Evolutionary conservation across 768 basidiomycete species (phyloP).

Genomic region (Rhodotorula kratochvilovae): DNA sequence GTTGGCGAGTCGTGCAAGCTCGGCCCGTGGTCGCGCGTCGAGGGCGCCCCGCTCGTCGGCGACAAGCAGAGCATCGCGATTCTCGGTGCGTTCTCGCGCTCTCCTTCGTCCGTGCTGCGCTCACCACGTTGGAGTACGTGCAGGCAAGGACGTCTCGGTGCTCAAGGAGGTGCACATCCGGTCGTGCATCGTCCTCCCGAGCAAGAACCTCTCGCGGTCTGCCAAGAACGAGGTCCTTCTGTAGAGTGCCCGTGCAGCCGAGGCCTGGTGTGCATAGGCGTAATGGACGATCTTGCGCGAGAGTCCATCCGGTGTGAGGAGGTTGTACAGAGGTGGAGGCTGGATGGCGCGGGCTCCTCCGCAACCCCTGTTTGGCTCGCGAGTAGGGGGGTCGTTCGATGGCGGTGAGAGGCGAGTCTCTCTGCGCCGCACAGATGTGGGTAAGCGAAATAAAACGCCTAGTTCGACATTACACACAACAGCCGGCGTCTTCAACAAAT

Average conservation of each 20-base stretch:
- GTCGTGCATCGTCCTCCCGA: conserved; percentile 52
- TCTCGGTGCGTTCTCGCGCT: conserved; percentile 46
- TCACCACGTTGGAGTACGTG: not conserved
- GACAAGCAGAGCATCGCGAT: conserved; percentile 51
- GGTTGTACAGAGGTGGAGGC: no score
- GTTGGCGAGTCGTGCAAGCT: conserved; percentile 50
- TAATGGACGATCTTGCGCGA: not conserved
- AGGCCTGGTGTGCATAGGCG: not conserved
- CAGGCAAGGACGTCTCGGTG: conserved; percentile 51
- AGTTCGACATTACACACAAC: no score
- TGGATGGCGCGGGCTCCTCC: no score
- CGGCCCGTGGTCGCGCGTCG: conserved; percentile 51
- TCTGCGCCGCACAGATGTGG: no score
- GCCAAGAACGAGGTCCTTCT: conserved; percentile 51
- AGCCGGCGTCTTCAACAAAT: no score
- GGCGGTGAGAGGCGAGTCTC: no score
- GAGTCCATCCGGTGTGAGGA: no score
- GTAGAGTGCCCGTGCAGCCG: conserved; percentile 37
- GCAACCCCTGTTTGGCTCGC: no score
- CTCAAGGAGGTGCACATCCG: conserved; percentile 50
- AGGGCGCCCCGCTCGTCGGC: conserved; percentile 48
- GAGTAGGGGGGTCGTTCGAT: no score
- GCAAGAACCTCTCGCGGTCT: conserved; percentile 48
- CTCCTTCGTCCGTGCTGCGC: not conserved
- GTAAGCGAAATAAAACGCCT: no score